phyloP scores from a whole-genome alignment of 2,329 filamentous ascomycete genomes.

The Venturia effusa region DNA sequence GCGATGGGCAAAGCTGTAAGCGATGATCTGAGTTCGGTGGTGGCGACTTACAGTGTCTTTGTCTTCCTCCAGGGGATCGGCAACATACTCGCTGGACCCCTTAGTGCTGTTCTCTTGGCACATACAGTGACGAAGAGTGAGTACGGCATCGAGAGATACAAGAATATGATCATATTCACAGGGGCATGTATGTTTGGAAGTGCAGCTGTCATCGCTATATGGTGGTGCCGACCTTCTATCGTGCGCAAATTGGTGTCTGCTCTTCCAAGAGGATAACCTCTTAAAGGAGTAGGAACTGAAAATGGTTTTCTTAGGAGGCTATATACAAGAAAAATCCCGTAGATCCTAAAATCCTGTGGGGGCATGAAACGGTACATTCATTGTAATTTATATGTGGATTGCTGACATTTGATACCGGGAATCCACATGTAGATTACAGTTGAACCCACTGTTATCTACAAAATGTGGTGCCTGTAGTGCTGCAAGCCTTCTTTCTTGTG shows the following conservation, averaged over 20 bases:
- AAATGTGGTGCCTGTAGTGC: no score
- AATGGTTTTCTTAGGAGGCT: no score
- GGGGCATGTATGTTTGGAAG: constrained; percentile 11
- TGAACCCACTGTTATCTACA: no score
- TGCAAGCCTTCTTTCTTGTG: no score
- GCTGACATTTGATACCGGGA: no score
- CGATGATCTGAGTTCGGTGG: not conserved
- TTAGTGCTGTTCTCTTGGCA: not conserved
- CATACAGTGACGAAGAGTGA: not conserved
- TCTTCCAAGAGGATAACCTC: no score
- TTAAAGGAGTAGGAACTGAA: no score
- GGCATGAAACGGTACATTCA: no score
- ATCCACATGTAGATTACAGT: no score
- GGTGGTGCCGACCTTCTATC: not conserved
- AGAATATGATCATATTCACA: constrained; percentile 2
- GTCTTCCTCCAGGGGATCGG: constrained; percentile 1
- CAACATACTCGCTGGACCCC: constrained; percentile 8
- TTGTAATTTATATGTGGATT: no score
- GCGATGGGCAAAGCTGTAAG: constrained; percentile 1
- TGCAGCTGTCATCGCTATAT: not conserved
- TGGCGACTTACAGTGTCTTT: constrained; percentile 3
- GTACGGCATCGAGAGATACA: constrained; percentile 7
- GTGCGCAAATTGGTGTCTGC: not conserved
- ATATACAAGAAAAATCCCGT: no score
- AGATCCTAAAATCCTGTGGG: no score